Evolutionary conservation across 768 basidiomycete genomes (phyloP).

Genomic region (Chalciporus pseudorubinellus): DNA sequence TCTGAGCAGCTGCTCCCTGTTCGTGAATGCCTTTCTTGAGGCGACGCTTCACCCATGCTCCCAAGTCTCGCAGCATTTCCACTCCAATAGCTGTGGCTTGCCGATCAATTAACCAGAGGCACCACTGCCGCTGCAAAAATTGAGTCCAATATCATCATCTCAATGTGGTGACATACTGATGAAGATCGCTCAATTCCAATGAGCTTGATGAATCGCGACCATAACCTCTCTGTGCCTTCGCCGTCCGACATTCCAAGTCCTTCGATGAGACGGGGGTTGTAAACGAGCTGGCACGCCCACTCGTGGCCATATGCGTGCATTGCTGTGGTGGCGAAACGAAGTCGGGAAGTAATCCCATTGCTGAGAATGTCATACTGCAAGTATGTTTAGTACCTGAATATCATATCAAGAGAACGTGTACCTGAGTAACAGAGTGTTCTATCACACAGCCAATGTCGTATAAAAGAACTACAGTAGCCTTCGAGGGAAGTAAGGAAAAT

Average conservation of each 20-base stretch:
- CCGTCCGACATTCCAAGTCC: conserved; percentile 21
- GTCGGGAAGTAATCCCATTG: not conserved
- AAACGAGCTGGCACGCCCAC: conserved; percentile 24
- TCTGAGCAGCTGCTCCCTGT: not conserved
- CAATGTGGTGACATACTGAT: conserved; percentile 26
- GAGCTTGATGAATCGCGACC: conserved; percentile 34
- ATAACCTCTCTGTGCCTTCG: conserved; percentile 23
- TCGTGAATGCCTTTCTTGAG: not conserved
- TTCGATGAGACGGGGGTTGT: conserved; percentile 4
- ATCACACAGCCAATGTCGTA: conserved; percentile 39
- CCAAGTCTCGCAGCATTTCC: not conserved
- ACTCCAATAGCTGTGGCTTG: not conserved
- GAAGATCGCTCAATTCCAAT: conserved; percentile 34
- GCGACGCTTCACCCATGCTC: not conserved
- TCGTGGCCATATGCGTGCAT: conserved; percentile 42
- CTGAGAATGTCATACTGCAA: not conserved
- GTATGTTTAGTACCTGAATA: not conserved
- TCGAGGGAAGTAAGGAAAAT: conserved; percentile 26
- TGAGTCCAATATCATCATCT: too few species aligned
- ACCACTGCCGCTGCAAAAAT: not conserved
- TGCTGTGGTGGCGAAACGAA: conserved; percentile 29
- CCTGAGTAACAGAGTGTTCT: conserved; percentile 21
- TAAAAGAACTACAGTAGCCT: conserved; percentile 28
- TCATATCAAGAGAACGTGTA: too few species aligned
- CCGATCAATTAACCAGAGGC: not conserved